Evolutionary conservation across 306 rosid species (phyloP).

Genomic region (Acacia crassicarpa): DNA sequence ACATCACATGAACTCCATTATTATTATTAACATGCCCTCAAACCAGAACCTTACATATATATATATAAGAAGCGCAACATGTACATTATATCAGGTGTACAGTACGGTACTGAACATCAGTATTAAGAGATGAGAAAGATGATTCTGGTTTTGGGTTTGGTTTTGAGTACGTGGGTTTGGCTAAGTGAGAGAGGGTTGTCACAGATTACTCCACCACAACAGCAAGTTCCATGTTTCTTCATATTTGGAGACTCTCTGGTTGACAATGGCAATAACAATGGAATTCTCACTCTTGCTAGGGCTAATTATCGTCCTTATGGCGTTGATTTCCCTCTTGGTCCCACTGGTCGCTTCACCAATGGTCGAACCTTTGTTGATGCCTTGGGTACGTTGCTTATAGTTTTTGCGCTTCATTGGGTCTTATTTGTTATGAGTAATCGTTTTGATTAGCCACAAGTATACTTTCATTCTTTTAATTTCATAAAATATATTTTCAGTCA

Average conservation of each 20-base stretch:
- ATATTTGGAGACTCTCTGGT: conserved; percentile 94
- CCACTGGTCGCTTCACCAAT: conserved; percentile 93
- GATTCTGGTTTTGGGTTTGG: conserved; percentile 8
- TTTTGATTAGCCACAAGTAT: no score
- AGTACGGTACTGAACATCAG: background rate
- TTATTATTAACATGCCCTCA: background rate
- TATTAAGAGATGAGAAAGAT: conserved; percentile 9
- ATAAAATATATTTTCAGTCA: no score
- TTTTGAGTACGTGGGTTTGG: conserved; percentile 24
- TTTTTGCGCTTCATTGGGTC: background rate
- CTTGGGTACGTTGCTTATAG: conserved; percentile 46
- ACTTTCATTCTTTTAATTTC: no score
- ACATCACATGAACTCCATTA: background rate
- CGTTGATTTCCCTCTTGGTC: conserved; percentile 75
- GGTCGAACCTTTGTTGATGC: conserved; percentile 90
- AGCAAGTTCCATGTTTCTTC: conserved; percentile 84
- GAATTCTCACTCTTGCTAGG: conserved; percentile 65
- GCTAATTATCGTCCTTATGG: conserved; percentile 94
- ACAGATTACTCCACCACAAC: conserved; percentile 12
- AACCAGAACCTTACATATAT: background rate
- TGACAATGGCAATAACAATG: conserved; percentile 89
- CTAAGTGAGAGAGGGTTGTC: conserved; percentile 47
- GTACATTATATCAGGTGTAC: background rate
- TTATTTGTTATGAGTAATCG: no score
- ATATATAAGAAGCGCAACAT: background rate